Percentiles rank a stretch among this genome's conserved stretches.
Conservation (phyloP, 768 basidiomycete species). For the Podaxis sp. region DNA sequence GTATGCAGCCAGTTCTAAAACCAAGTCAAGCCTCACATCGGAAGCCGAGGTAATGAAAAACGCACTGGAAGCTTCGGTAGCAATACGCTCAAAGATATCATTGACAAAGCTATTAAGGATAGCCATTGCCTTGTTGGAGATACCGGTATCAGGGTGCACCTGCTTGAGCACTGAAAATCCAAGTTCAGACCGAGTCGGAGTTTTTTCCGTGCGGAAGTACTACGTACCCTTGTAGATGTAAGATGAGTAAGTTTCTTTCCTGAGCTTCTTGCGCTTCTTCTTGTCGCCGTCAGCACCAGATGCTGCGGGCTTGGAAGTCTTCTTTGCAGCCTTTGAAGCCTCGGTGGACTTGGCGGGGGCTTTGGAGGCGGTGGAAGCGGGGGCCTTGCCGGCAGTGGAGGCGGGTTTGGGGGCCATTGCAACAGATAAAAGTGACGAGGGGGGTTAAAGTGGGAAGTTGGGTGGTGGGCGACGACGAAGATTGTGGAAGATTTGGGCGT, state of each 20-base stretch:
- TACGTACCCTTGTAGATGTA: conserved; percentile 89
- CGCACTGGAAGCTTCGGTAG: conserved; percentile 61
- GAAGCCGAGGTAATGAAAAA: not conserved
- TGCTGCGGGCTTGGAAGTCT: conserved; percentile 55
- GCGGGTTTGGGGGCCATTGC: conserved; percentile 80
- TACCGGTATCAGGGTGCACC: conserved; percentile 98
- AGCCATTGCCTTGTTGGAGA: conserved; percentile 95
- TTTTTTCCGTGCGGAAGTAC: not conserved
- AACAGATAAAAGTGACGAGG: not conserved
- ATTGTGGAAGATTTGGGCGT: not conserved
- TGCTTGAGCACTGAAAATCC: conserved; percentile 40
- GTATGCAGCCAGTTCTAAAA: conserved; percentile 88
- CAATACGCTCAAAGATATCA: conserved; percentile 92
- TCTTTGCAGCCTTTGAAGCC: conserved; percentile 73
- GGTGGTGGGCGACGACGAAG: conserved; percentile 21
- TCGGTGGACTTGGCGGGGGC: conserved; percentile 66
- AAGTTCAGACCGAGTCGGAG: not conserved
- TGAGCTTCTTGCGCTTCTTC: conserved; percentile 82
- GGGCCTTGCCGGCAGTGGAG: conserved; percentile 78
- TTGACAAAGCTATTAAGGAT: conserved; percentile 92
- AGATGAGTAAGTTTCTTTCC: conserved; percentile 91
- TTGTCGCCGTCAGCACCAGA: conserved; percentile 69
- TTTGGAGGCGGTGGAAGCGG: conserved; percentile 66
- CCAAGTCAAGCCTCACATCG: conserved; percentile 2
- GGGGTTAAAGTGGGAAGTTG: not conserved